These are phyloP conservation scores for Blastocystis sp. DNA, from an alignment of 352 stramenopile species.

Conservation along the genomic window DNA sequence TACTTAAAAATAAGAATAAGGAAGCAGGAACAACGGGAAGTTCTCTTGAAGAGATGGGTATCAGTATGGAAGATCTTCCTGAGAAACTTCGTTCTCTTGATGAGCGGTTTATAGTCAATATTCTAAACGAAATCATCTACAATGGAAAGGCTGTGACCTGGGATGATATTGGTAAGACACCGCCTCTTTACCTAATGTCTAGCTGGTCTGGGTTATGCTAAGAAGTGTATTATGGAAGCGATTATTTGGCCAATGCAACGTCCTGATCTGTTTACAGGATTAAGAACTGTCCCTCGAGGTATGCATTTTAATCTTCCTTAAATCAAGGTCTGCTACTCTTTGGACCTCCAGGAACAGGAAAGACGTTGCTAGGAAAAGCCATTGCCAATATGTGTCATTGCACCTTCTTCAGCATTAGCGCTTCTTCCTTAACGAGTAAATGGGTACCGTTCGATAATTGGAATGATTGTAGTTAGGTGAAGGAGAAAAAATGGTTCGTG, in stretches of 20 bases:
- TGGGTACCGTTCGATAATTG: constrained; percentile 77
- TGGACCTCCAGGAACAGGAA: constrained; percentile 88
- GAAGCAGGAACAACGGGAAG: background rate
- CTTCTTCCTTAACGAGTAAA: constrained; percentile 96
- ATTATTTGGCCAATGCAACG: constrained; percentile 96
- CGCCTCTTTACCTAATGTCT: background rate
- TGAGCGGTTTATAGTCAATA: constrained; percentile 42
- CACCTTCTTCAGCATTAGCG: constrained; percentile 98
- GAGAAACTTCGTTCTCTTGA: constrained; percentile 42
- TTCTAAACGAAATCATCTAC: constrained; percentile 90
- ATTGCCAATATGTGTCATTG: constrained; percentile 93
- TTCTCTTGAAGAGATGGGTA: constrained; percentile 43
- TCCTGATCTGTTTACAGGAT: constrained; percentile 92
- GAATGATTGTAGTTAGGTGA: constrained; percentile 85
- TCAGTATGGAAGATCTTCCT: constrained; percentile 27
- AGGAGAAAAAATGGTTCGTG: constrained; percentile 93
- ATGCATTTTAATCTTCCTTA: constrained; percentile 72
- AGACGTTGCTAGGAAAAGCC: constrained; percentile 97
- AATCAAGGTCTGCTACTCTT: constrained; percentile 86
- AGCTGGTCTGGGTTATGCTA: constrained; percentile 91
- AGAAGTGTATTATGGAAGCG: constrained; percentile 93
- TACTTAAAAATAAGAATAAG: background rate
- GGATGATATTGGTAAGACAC: constrained; percentile 86
- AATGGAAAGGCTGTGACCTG: constrained; percentile 87
- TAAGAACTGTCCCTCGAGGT: constrained; percentile 80